phyloP scores from a whole-genome alignment of 2,329 filamentous ascomycete species.

The Fonsecaea pedrosoi region DNA sequence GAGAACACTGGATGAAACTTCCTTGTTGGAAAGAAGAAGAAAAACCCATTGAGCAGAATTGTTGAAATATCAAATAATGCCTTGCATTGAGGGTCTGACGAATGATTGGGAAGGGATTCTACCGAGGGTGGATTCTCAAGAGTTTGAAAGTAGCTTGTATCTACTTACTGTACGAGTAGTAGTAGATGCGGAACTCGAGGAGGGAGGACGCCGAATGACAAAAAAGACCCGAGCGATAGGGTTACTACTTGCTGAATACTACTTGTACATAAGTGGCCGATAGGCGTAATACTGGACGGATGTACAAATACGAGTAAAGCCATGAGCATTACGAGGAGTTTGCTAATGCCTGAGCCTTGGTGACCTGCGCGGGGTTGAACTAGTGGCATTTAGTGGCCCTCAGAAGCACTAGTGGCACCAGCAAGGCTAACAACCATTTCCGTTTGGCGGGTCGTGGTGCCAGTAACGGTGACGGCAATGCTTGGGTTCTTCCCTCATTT shows the following conservation, averaged over 20 bases:
- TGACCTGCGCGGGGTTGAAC: background rate
- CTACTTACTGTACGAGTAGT: background rate
- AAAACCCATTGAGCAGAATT: background rate
- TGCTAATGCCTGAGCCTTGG: background rate
- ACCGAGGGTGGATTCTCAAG: background rate
- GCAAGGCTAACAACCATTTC: background rate
- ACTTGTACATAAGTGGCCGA: too few relatives aligned
- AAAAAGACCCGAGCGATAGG: too few relatives aligned
- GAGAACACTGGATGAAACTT: background rate
- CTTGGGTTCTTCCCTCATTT: background rate
- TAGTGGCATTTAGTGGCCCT: background rate
- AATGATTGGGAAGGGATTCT: background rate
- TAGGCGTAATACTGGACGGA: background rate
- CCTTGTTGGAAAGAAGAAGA: background rate
- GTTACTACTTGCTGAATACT: too few relatives aligned
- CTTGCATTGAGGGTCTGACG: background rate
- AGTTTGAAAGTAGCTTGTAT: background rate
- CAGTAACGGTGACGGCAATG: background rate
- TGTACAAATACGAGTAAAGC: background rate
- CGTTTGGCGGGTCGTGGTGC: background rate
- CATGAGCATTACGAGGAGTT: background rate
- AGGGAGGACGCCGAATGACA: too few relatives aligned
- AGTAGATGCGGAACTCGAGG: too few relatives aligned
- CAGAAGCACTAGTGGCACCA: background rate
- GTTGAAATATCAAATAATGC: background rate